A percentile compares a stretch with the other conserved stretches of the same genome.
Conservation (phyloP, 495 filamentous ascomycete species). For the Sordaria brevicollis region DNA sequence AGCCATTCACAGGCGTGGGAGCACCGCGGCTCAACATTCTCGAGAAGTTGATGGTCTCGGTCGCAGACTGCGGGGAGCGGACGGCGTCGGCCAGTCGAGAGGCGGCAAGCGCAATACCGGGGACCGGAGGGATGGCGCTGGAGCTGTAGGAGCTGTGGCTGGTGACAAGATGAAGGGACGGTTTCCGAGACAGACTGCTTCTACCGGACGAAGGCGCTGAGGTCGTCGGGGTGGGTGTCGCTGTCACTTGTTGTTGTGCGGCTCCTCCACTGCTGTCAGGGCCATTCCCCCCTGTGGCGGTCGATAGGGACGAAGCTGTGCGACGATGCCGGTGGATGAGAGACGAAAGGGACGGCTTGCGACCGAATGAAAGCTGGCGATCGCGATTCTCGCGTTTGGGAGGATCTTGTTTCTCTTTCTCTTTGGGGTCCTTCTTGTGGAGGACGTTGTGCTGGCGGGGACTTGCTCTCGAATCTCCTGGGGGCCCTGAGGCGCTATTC, state of each 20-base stretch:
- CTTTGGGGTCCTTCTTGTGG: conserved; percentile 29
- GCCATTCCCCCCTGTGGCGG: background rate
- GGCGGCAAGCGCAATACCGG: conserved; percentile 25
- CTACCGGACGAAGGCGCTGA: conserved; percentile 1
- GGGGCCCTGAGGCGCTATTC: background rate
- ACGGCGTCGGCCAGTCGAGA: conserved; percentile 22
- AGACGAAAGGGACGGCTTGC: conserved; percentile 32
- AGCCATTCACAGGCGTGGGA: conserved; percentile 18
- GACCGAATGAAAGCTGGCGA: conserved; percentile 34
- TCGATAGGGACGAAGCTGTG: conserved; percentile 21
- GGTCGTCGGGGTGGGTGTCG: conserved; percentile 1
- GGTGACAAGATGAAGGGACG: background rate
- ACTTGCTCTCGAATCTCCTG: background rate
- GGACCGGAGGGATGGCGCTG: conserved; percentile 28
- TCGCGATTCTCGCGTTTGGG: conserved; percentile 18
- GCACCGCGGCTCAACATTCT: conserved; percentile 34
- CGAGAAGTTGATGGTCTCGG: conserved; percentile 23
- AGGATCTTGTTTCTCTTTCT: too few relatives aligned
- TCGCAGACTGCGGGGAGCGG: conserved; percentile 20
- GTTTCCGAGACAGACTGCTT: background rate
- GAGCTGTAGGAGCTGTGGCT: conserved; percentile 12
- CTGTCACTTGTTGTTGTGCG: background rate
- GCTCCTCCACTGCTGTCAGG: background rate
- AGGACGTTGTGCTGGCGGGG: conserved; percentile 23
- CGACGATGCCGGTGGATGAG: conserved; percentile 25